Evolutionary conservation across 148 eudicot genomes (phyloP).

Genomic region (Agrostemma githago): DNA sequence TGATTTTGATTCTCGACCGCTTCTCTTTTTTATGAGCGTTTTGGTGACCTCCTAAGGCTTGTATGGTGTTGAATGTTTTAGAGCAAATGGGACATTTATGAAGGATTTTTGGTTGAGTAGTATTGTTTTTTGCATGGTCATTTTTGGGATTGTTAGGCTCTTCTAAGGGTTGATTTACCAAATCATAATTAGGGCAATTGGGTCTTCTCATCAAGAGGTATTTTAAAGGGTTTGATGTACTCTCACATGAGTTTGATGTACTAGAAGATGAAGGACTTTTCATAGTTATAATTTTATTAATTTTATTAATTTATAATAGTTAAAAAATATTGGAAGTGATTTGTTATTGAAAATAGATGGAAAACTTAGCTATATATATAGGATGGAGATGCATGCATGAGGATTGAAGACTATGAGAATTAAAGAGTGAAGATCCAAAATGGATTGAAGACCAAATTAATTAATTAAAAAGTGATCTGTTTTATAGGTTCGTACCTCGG

Average conservation of each 20-base stretch:
- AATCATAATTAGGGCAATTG: neutral
- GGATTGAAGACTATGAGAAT: neutral
- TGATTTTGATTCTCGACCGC: neutral
- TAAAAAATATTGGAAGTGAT: neutral
- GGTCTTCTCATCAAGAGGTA: neutral
- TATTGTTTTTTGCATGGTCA: neutral
- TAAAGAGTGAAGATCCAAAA: neutral
- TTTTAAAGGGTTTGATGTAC: neutral
- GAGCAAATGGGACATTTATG: neutral
- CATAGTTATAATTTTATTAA: neutral
- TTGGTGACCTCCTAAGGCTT: constrained; percentile 5
- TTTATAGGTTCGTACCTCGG: too few relatives aligned
- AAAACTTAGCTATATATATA: neutral
- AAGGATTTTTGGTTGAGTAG: neutral
- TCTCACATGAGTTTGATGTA: neutral
- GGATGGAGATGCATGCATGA: neutral
- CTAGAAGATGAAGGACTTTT: neutral
- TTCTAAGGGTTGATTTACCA: neutral
- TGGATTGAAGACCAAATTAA: neutral
- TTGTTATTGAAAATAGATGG: neutral
- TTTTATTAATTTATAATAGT: too few relatives aligned
- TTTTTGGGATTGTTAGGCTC: neutral
- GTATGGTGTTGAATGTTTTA: neutral
- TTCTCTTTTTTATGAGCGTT: constrained; percentile 2
- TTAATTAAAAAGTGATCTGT: neutral